Percentiles rank a stretch among this genome's conserved stretches.
These are phyloP conservation scores for Coccomyxa sp. DNA, from an alignment of 139 green algal species.

Conservation along the genomic window DNA sequence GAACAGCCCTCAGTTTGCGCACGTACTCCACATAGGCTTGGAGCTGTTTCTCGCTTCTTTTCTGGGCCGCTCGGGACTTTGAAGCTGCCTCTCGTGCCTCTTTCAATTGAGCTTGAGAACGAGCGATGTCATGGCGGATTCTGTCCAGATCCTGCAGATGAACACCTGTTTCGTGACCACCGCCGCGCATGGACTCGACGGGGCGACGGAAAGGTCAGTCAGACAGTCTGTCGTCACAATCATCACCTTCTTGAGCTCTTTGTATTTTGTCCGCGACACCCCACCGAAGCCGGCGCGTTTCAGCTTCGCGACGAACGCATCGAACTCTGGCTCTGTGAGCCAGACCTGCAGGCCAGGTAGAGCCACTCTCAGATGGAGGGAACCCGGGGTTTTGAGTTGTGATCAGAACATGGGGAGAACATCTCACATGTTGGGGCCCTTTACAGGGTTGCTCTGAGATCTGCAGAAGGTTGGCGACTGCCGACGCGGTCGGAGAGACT, in stretches of 20 bases:
- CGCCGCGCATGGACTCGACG: not conserved
- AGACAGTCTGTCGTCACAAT: too few relatives aligned
- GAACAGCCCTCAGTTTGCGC: not conserved
- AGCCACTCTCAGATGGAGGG: not conserved
- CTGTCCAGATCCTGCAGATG: not conserved
- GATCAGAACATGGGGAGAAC: not conserved
- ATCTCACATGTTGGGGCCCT: not conserved
- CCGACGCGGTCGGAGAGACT: not conserved
- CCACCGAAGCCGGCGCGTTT: not conserved
- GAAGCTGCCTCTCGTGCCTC: not conserved
- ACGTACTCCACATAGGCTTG: not conserved
- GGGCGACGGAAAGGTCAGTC: not conserved
- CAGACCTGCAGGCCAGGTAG: not conserved
- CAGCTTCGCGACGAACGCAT: not conserved
- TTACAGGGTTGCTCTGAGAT: not conserved
- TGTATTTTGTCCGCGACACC: not conserved
- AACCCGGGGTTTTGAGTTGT: not conserved
- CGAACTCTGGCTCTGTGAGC: not conserved
- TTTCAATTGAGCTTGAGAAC: not conserved
- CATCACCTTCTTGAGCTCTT: not conserved
- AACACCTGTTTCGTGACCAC: not conserved
- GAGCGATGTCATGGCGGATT: not conserved
- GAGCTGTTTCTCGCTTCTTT: not conserved
- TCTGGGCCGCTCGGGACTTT: not conserved
- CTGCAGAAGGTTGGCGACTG: not conserved